Conservation (phyloP, 2,329 filamentous ascomycete genomes). For the Sporothrix dimorphospora region DNA sequence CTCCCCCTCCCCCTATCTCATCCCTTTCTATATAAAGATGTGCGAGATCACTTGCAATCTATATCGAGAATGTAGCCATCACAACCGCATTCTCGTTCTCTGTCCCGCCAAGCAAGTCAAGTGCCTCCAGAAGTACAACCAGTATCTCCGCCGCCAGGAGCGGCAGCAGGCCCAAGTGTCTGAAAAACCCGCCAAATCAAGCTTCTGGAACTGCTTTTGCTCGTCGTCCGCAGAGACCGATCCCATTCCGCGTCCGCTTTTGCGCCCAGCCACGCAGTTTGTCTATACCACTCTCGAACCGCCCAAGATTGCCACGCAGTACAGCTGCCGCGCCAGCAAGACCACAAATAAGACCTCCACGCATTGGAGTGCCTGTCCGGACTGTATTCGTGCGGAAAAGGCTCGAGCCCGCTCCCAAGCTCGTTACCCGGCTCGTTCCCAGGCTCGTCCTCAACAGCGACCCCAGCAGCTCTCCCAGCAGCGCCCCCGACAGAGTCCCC, state of each 20-base stretch:
- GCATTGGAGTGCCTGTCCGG: neutral
- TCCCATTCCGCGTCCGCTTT: conserved; percentile 14
- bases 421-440: neutral
- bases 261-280: conserved; percentile 14
- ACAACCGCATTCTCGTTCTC: conserved; percentile 27
- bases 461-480: neutral
- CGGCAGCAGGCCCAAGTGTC: neutral
- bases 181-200: neutral
- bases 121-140: conserved; percentile 8
- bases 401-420: neutral
- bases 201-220: conserved; percentile 18
- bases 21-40: conserved; percentile 19
- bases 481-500: neutral
- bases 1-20: neutral
- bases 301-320: neutral
- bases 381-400: neutral
- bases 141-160: neutral
- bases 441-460: neutral
- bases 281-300: conserved; percentile 3
- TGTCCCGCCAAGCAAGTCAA: conserved; percentile 19
- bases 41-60: conserved; percentile 26
- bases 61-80: conserved; percentile 24
- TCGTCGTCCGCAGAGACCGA: neutral
- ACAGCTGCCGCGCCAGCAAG: conserved; percentile 22
- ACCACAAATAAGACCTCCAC: neutral